Base-by-base conservation (phyloP, 345 rosid species). In the Bruguiera gymnorhiza region DNA sequence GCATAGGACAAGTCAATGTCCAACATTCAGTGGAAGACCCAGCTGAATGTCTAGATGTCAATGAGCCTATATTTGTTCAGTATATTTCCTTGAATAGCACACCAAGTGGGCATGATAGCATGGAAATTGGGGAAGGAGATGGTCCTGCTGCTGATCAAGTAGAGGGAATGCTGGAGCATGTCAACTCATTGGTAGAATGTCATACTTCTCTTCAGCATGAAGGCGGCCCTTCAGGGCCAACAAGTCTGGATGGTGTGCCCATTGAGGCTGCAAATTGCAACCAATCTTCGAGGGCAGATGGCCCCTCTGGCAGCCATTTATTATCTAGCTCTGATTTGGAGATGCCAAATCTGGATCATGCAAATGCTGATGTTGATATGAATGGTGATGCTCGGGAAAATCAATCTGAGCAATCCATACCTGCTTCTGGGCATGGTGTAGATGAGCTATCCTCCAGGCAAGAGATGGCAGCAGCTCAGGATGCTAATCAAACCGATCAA, bases 301-400 rank as follows among this genome's bases (percentile, higher is more conserved):
- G 60, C 31, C 79, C 52, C 23, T 73, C 81, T 3, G 54, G 70
- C 63, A 69, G 62, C 76, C 52, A 31, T 69, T 71, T 63, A 56
- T 26, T 75, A 57, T 70, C 59, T 6, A 70, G 64, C 70, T 58
- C 84, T 80, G 77, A 64, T 82, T 70, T 60, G 18, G 88, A 52
- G 70, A 82, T 70, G 65, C 76, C 86, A 55, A 69, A 65, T 65
- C 60, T 67, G 23, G 83, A 73, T 77, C 79, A 70, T 74, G 80
- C 74, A 72, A 75, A 60, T 84, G 81, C 58, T 69, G 97, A 91
- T 86, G 83, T 91, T 70, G 95, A 94, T 76, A 91, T 91, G 98
- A 83, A 75, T 80, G 80, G 82, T 43, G 87, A 84, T 75, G 84
- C 78, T 43, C 91, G 85, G 76, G 88, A 72, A 73, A 83, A 80